phyloP scores from a whole-genome alignment of 331 rosid genomes.

The Phaseolus coccineus region DNA sequence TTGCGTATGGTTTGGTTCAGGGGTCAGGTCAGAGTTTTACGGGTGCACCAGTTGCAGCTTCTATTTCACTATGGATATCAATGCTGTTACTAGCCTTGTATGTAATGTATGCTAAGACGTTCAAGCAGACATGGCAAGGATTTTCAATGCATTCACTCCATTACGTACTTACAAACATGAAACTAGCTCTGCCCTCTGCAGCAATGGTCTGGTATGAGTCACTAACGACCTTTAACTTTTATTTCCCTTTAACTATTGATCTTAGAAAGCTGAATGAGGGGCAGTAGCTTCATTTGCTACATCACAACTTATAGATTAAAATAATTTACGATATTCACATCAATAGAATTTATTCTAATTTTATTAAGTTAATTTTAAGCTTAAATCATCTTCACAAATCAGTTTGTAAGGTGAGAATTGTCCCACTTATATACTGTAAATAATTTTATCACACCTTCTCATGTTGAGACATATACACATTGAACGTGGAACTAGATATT shows the following conservation, averaged over 20 bases:
- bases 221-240: slow-evolving; percentile 1
- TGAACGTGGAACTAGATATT: no score
- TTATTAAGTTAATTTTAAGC: no score
- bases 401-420: no score
- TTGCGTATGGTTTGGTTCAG: slow-evolving; percentile 64
- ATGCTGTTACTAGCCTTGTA: slow-evolving; percentile 48
- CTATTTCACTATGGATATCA: slow-evolving; percentile 73
- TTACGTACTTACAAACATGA: slow-evolving; percentile 55
- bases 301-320: background rate
- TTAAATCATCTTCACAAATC: no score
- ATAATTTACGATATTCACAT: background rate
- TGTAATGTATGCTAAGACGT: slow-evolving; percentile 54
- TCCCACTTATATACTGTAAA: no score
- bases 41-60: slow-evolving; percentile 75
- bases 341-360: background rate
- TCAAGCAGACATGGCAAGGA: slow-evolving; percentile 73
- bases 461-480: no score
- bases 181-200: slow-evolving; percentile 79
- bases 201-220: slow-evolving; percentile 84
- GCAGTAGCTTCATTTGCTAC: background rate
- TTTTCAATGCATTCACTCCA: slow-evolving; percentile 63
- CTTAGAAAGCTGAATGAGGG: background rate
- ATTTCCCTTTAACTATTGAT: background rate
- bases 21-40: slow-evolving; percentile 54
- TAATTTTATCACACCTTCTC: no score